These are phyloP conservation scores for Claviceps paspali DNA, from an alignment of 2,329 filamentous ascomycete genomes.

Conservation along the genomic window DNA sequence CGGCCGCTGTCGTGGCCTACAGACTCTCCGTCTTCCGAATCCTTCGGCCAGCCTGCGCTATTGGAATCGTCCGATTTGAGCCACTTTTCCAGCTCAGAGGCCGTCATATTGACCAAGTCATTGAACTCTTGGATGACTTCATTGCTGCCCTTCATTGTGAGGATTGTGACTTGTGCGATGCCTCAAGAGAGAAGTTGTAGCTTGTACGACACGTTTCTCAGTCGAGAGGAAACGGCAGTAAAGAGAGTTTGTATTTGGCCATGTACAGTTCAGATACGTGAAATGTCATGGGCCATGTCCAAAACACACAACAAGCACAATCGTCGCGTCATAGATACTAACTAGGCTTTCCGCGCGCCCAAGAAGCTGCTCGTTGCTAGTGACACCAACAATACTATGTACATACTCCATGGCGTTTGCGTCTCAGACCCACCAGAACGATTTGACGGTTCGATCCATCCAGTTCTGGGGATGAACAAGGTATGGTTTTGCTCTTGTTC, in stretches of 20 bases:
- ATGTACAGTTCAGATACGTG: neutral
- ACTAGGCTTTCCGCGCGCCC: no score
- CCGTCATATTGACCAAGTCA: conserved; percentile 49
- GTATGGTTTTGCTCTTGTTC: no score
- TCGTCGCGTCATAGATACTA: conserved; percentile 6
- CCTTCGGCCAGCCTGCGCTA: conserved; percentile 44
- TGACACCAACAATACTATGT: neutral
- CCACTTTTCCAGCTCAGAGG: conserved; percentile 45
- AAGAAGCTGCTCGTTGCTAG: neutral
- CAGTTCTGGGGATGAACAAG: no score
- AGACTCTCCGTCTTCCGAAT: conserved; percentile 41
- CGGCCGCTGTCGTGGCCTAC: conserved; percentile 49
- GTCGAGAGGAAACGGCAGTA: no score
- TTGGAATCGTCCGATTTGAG: conserved; percentile 42
- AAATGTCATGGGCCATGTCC: neutral
- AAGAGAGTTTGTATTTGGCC: neutral
- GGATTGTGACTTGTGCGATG: no score
- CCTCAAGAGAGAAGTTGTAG: neutral
- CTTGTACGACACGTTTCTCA: neutral
- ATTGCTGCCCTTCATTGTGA: conserved; percentile 12
- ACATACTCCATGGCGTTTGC: no score
- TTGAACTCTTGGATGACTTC: conserved; percentile 43
- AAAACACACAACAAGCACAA: neutral
- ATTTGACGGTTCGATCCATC: no score
- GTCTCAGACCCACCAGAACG: neutral